Base-by-base conservation (phyloP, 768 basidiomycete species). In the Chiua virens region DNA sequence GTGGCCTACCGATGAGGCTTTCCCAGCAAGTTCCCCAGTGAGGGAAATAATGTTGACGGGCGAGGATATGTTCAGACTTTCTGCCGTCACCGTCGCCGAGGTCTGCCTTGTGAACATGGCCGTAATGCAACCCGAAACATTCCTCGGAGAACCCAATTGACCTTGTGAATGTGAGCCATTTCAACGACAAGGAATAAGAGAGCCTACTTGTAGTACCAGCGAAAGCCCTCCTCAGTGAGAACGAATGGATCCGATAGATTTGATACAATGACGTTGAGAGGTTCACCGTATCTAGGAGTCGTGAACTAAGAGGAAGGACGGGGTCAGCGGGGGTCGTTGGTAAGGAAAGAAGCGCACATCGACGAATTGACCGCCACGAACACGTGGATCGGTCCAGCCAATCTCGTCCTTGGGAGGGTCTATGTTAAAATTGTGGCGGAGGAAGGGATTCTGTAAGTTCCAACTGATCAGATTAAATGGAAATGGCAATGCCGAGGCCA, bases 1-100 rank as follows among this genome's bases (percentile, higher is more conserved):
- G 25, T 8, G 45, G 42, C 67, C 47, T 44, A 77, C 86, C 86
- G 56, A 83, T 77, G 21, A 93, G 67, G 59, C 83, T 89, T 75
- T 94, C 91, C 87, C 92, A 91, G 67, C 92, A 94, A 0, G 89
- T 89, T 23, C 92, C 92, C 78, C 82, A 85, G 32, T 85, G 70
- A 5, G 90, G 89, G 58, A 80, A 79, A 68, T 90, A 92, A 54
- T 85, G 75, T 58, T 94, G 91, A 21, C 92, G 81, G 21, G 83
- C 85, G 42, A 93, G 79, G 63, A 83, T 79, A 54, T 83, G 78
- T 63, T 94, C 86, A 1, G 71, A 65, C 63, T 85, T 85, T 60
- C 77, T 78, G 3, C 83, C 83, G 47, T 86, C 81, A 1, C 91
- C 92, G 59, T 94, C 92, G 23, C 92, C 92, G 8, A 94, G 79